Base-by-base conservation (phyloP, 495 filamentous ascomycete genomes). In the Penicillium ucsense region DNA sequence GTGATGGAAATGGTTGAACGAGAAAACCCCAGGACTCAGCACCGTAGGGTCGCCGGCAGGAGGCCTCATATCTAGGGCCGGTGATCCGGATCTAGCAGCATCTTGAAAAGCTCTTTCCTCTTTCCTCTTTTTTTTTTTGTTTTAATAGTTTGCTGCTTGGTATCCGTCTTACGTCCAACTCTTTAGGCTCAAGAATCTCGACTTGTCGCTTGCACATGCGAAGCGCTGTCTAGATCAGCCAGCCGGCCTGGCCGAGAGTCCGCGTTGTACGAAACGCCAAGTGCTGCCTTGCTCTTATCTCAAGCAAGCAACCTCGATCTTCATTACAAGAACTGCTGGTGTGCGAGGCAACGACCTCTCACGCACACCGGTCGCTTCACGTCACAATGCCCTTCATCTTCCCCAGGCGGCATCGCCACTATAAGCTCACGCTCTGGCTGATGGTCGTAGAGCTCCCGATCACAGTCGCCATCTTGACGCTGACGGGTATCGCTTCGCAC, bases 401-500 rank as follows among this genome's bases (percentile, higher is more conserved):
- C 46, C 65, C 74, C 12, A 63, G 77, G 62, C 67, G 72, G 64
- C 90, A 88, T 82, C 80, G 79, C 50, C 73, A 75, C 28, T 80
- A 81, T 51, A 76, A 70, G 50, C 61, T 83, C 45, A 65, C 88
- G 40, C 74, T 81, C 53, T 78, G 63, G 51, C 73, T 89, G 58
- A 77, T 94, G 66, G 59, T 80, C 40, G 56, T 79, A 31, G 89
- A 96, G 67, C 65, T 92, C 29, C 67, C 74, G 31, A 68, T 86
- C 47, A 81, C 79, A 34, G 73, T 96, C 52, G 75, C 80, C 10
- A 68, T 81, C 20, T 74, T 96, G 38, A 83, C 87, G 11, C 73
- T 96, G 49, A 89, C 86, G 50, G 88, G 85, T 43, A 81, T 96
- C 52, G 84, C 87, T 45, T 78, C 81, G 28, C 88, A 89, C 45